phyloP scores from a whole-genome alignment of 768 basidiomycete genomes.

The Pulveroboletus sp. region DNA sequence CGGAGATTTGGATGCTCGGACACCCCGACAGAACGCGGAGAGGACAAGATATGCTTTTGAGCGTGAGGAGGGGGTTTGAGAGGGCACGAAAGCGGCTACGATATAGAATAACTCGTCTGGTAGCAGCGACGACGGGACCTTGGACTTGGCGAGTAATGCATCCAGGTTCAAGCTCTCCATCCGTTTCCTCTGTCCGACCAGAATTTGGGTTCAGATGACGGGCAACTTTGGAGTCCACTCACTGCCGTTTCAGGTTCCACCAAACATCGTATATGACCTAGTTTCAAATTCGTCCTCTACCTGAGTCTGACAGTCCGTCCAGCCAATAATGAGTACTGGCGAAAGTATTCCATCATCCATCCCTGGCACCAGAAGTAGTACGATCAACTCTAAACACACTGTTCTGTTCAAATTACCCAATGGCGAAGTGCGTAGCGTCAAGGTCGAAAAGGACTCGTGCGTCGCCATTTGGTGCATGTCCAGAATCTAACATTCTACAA shows the following conservation, averaged over 20 bases:
- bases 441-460: slow-evolving; percentile 69
- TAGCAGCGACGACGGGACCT: slow-evolving; percentile 36
- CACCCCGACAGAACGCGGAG: slow-evolving; percentile 63
- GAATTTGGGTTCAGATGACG: background rate
- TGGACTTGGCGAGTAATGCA: slow-evolving; percentile 30
- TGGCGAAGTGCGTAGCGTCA: slow-evolving; percentile 71
- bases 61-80: slow-evolving; percentile 40
- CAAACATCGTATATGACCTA: no score
- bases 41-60: slow-evolving; percentile 71
- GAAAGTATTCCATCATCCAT: slow-evolving; percentile 6
- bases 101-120: slow-evolving; percentile 56
- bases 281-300: no score
- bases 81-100: slow-evolving; percentile 49
- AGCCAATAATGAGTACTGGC: slow-evolving; percentile 14
- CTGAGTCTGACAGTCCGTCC: no score
- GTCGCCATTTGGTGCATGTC: slow-evolving; percentile 23
- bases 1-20: slow-evolving; percentile 37
- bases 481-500: slow-evolving; percentile 5
- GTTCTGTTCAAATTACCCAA: slow-evolving; percentile 78
- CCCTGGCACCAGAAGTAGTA: slow-evolving; percentile 18
- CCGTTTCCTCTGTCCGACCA: background rate
- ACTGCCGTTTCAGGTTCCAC: background rate
- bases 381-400: slow-evolving; percentile 67
- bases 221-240: no score
- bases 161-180: slow-evolving; percentile 25